Evolutionary conservation across 2,329 filamentous ascomycete species (phyloP).

Genomic region (Colletotrichum kahawae): DNA sequence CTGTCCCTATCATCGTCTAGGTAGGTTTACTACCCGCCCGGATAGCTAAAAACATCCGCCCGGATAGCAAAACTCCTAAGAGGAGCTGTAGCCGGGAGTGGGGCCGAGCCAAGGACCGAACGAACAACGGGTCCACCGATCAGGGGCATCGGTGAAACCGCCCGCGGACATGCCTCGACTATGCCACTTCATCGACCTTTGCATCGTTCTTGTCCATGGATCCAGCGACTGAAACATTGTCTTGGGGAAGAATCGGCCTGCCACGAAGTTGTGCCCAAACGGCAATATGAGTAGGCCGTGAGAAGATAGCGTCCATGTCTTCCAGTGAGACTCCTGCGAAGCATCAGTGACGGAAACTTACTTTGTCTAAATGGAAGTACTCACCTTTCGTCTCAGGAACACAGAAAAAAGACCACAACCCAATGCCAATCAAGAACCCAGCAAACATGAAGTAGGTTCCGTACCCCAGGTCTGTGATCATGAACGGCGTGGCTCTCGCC

Average conservation of each 20-base stretch:
- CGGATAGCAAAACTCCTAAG: not conserved
- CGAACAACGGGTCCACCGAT: not conserved
- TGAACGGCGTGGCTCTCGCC: conserved; percentile 42
- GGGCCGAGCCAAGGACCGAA: not conserved
- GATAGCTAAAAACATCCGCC: no score
- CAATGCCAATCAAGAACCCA: conserved; percentile 46
- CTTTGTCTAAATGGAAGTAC: not conserved
- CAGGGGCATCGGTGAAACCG: not conserved
- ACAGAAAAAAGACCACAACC: conserved; percentile 52
- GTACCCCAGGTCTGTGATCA: conserved; percentile 46
- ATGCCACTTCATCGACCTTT: not conserved
- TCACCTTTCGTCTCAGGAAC: conserved; percentile 56
- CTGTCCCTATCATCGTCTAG: no score
- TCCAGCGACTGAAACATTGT: not conserved
- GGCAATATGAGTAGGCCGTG: conserved; percentile 30
- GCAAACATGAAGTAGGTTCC: conserved; percentile 60
- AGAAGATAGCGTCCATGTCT: conserved; percentile 44
- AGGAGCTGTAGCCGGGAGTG: not conserved
- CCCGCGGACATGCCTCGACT: rapidly evolving
- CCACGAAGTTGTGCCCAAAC: conserved; percentile 30
- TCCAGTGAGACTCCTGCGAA: conserved; percentile 46
- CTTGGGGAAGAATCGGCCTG: not conserved
- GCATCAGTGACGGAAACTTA: not conserved
- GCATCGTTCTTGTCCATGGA: not conserved
- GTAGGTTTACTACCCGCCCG: no score